phyloP scores from a whole-genome alignment of 2,329 filamentous ascomycete species.

The Cercospora sesami region DNA sequence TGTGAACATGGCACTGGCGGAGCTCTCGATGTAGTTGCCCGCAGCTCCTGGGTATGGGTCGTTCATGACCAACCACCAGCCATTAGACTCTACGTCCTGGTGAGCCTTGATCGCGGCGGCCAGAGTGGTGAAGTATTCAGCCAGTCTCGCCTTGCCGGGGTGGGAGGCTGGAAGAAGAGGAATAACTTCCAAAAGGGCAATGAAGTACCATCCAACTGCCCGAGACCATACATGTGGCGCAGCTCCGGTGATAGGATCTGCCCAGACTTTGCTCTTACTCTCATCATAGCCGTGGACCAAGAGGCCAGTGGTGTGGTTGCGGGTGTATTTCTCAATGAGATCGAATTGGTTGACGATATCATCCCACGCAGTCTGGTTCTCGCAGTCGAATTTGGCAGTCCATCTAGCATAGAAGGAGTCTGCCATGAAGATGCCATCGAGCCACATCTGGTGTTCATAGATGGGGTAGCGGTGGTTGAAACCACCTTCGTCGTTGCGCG shows the following conservation, averaged over 20 bases:
- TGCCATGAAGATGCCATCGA: constrained; percentile 55
- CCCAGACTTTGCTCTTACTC: constrained; percentile 53
- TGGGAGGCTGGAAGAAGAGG: constrained; percentile 45
- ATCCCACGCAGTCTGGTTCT: constrained; percentile 36
- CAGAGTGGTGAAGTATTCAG: constrained; percentile 41
- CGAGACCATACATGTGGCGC: constrained; percentile 56
- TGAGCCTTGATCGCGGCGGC: constrained; percentile 46
- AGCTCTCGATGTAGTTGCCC: constrained; percentile 61
- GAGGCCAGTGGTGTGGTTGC: constrained; percentile 46
- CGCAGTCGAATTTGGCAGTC: constrained; percentile 22
- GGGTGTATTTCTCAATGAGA: constrained; percentile 49
- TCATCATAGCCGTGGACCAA: constrained; percentile 59
- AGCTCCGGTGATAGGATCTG: constrained; percentile 52
- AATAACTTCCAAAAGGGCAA: constrained; percentile 51
- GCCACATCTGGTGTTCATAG: constrained; percentile 55
- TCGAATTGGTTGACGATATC: constrained; percentile 38
- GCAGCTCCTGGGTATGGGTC: constrained; percentile 51
- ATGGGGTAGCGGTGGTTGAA: constrained; percentile 39
- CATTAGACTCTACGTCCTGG: constrained; percentile 55
- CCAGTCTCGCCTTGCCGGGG: constrained; percentile 36
- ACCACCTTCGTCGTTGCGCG: constrained; percentile 32
- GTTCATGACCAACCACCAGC: constrained; percentile 60
- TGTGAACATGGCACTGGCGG: constrained; percentile 59
- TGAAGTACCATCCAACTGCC: constrained; percentile 57
- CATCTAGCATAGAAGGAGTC: constrained; percentile 46